These are phyloP conservation scores for Neonectria sp. DNA, from an alignment of 2,329 filamentous ascomycete genomes.

Conservation along the genomic window DNA sequence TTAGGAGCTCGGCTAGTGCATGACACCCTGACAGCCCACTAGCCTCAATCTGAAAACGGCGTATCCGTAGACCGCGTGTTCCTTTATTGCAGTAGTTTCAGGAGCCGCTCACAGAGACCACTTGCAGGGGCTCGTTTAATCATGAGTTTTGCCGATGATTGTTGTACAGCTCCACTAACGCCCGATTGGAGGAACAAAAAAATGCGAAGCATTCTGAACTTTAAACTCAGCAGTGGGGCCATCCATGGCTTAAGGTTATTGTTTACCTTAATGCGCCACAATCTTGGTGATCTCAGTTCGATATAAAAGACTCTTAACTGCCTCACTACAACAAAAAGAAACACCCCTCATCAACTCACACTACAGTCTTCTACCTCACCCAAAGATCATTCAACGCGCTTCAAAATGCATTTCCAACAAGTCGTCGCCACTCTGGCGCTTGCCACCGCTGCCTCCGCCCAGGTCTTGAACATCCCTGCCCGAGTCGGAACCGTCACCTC, in stretches of 20 bases:
- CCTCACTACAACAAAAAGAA: not conserved
- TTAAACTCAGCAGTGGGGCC: not conserved
- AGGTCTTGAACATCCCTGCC: slow-evolving; percentile 19
- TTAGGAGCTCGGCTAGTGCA: not conserved
- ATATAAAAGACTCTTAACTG: not conserved
- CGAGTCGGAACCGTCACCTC: slow-evolving; percentile 15
- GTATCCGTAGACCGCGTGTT: not conserved
- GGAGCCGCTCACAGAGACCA: too few relatives aligned
- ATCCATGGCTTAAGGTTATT: not conserved
- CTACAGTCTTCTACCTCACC: not conserved
- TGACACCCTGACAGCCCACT: not conserved
- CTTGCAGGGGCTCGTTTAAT: not conserved
- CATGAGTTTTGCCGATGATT: not conserved
- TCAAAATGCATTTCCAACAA: slow-evolving; percentile 24
- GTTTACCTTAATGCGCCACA: not conserved
- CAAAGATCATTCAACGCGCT: not conserved
- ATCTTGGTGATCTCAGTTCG: not conserved
- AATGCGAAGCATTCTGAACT: not conserved
- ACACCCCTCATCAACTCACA: not conserved
- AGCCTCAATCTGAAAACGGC: not conserved
- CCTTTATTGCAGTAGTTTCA: not conserved
- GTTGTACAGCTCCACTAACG: not conserved
- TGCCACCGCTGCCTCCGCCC: slow-evolving; percentile 21
- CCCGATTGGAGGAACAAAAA: not conserved
- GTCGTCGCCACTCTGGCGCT: slow-evolving; percentile 13